Base-by-base conservation (phyloP, 1,139 yeast species). In the Saccharomyces pastorianus region DNA sequence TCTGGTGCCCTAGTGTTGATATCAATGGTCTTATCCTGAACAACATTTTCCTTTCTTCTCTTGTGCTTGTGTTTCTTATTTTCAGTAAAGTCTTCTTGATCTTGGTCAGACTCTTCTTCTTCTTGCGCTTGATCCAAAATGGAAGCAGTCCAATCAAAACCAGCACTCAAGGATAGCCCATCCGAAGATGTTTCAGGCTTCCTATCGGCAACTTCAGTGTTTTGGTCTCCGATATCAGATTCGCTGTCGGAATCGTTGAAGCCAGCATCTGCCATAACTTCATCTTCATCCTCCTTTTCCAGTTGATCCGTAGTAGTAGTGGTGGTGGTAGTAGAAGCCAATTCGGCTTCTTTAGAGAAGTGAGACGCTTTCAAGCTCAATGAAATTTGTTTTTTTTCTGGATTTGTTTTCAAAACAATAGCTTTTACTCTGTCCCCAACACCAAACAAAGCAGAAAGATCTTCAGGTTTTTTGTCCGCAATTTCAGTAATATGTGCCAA, bases 141-240 rank as follows among this genome's bases (percentile, higher is more conserved):
- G 48, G 89, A 84, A 6, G 96, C 95, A 51, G 96, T 87, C 97
- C 97, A 91, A 70, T 90, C 96, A 64, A 90, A 89, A 4, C 93
- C 95, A 6, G 72, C 60, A 63, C 82, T 81, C 48, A 95, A 83
- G 42, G 90, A 82, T 56, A 89, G 78, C n/a, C 95, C 95, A 51
- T 71, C 70, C 17, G 67, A 57, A 7, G 70, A 52, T 29, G 60
- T 58, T 9, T 66, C 61, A n/a, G 67, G 68, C 57, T 31, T 59
- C 49, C 14, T 59, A 56, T 52, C 47, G 11, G 54, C 29, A 2
- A 55, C 56, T 64, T 71, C 27, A 3, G 55, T 56, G 4, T 50
- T 50, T 25, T 57, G 59, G 13, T 59, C 62, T 23, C 58, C 63
- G 8, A 51, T 58, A 7, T 62, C 68, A 17, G 52, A 51, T 38